Evolutionary conservation across 345 rosid genomes (phyloP).

Genomic region (Corchorus olitorius): DNA sequence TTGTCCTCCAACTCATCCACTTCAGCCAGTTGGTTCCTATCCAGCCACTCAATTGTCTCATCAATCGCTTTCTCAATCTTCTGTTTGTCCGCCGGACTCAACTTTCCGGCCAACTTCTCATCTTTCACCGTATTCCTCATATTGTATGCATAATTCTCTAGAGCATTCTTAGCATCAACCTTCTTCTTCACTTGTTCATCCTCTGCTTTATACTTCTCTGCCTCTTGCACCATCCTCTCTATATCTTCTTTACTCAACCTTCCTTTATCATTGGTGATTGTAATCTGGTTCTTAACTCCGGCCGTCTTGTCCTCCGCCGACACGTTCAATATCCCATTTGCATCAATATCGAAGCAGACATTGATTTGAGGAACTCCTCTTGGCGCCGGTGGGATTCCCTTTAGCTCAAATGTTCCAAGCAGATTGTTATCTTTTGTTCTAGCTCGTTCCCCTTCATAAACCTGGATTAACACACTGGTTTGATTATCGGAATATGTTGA

Average conservation of each 20-base stretch:
- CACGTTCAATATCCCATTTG: not conserved
- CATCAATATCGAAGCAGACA: slow-evolving; percentile 13
- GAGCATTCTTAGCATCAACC: slow-evolving; percentile 34
- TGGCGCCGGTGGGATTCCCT: slow-evolving; percentile 4
- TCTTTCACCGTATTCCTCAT: slow-evolving; percentile 15
- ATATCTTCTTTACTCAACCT: slow-evolving; percentile 6
- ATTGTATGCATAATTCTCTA: slow-evolving; percentile 28
- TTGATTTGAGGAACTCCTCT: slow-evolving; percentile 10
- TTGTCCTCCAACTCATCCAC: not conserved
- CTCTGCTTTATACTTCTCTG: slow-evolving; percentile 30
- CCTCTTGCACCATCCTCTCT: slow-evolving; percentile 11
- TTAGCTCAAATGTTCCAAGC: not conserved
- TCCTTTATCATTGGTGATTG: slow-evolving; percentile 5
- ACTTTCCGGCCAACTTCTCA: not conserved
- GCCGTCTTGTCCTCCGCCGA: slow-evolving; percentile 5
- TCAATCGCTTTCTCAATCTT: slow-evolving; percentile 7
- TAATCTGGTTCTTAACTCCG: slow-evolving; percentile 9
- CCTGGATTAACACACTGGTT: slow-evolving; percentile 1
- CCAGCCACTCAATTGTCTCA: slow-evolving; percentile 1
- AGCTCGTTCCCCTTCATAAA: slow-evolving; percentile 11
- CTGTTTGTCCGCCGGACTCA: not conserved
- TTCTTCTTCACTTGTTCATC: slow-evolving; percentile 43
- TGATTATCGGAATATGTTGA: slow-evolving; percentile 4
- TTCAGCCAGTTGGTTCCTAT: not conserved
- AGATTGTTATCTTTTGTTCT: slow-evolving; percentile 12